A percentile compares a stretch with the other conserved stretches of the same genome.
These are phyloP conservation scores for Dalechampia spathulata DNA, from an alignment of 441 rosid genomes.

Conservation along the genomic window DNA sequence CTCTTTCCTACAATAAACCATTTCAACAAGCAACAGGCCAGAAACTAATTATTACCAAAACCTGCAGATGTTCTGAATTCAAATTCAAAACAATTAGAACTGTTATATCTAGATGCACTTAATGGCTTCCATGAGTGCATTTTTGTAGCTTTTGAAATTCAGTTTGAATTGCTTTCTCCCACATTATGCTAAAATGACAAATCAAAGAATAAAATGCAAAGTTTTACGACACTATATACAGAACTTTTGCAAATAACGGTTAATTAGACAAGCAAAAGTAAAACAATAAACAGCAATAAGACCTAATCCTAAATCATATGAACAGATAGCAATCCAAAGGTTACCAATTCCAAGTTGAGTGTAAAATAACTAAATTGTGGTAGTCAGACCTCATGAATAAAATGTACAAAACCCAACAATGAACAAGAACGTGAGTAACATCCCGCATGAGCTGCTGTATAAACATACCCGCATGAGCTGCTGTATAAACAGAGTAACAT, in stretches of 20 bases:
- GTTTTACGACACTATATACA: not conserved
- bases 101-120: not conserved
- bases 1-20: constrained; percentile 73
- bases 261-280: not conserved
- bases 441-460: not conserved
- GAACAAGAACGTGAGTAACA: not conserved
- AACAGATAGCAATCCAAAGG: not conserved
- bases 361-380: not conserved
- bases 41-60: not conserved
- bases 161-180: too few relatives aligned
- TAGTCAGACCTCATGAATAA: not conserved
- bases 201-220: not conserved
- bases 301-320: too few relatives aligned
- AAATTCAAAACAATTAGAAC: not conserved
- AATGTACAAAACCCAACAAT: not conserved
- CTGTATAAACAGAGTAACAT: constrained; percentile 86
- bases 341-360: not conserved
- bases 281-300: not conserved
- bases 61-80: not conserved
- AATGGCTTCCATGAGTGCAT: not conserved
- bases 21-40: constrained; percentile 17
- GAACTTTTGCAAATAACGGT: not conserved
- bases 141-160: constrained; percentile 1
- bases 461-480: constrained; percentile 94
- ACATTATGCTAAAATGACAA: not conserved